Conservation (phyloP, 140 eudicot genomes). For the Senecio squalidus region DNA sequence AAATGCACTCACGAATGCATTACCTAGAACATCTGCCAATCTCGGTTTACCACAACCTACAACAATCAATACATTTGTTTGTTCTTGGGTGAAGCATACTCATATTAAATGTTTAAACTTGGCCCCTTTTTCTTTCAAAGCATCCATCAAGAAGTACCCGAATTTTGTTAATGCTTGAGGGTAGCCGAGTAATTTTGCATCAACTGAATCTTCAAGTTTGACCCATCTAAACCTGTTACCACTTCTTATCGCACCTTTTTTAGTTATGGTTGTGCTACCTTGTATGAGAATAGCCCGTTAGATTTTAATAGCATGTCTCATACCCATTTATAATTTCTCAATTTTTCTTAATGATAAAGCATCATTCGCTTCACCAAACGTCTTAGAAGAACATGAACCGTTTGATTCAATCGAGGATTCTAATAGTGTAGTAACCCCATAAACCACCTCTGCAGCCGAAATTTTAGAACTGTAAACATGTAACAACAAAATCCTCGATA, state of each 20-base stretch:
- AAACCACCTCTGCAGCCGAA: constrained; percentile 96
- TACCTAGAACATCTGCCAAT: constrained; percentile 85
- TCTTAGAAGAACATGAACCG: constrained; percentile 63
- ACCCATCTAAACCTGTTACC: constrained; percentile 94
- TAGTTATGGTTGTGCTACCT: constrained; percentile 86
- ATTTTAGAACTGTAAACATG: constrained; percentile 82
- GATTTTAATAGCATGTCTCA: constrained; percentile 91
- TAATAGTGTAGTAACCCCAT: constrained; percentile 68
- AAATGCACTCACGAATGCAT: constrained; percentile 87
- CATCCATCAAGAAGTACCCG: constrained; percentile 90
- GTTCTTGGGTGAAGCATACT: constrained; percentile 70
- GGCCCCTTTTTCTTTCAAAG: constrained; percentile 89
- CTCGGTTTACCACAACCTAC: constrained; percentile 91
- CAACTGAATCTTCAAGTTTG: constrained; percentile 85
- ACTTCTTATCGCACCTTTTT: constrained; percentile 88
- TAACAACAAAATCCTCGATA: constrained; percentile 80
- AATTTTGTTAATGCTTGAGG: constrained; percentile 96
- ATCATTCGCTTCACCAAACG: constrained; percentile 89
- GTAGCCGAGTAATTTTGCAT: constrained; percentile 59
- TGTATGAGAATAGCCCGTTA: constrained; percentile 88
- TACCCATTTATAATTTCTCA: constrained; percentile 68
- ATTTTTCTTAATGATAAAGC: constrained; percentile 73
- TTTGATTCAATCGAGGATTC: constrained; percentile 66
- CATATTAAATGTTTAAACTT: constrained; percentile 86
- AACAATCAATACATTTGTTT: constrained; percentile 65